Conservation (phyloP, 2,329 filamentous ascomycete genomes). For the Colletotrichum filicis region DNA sequence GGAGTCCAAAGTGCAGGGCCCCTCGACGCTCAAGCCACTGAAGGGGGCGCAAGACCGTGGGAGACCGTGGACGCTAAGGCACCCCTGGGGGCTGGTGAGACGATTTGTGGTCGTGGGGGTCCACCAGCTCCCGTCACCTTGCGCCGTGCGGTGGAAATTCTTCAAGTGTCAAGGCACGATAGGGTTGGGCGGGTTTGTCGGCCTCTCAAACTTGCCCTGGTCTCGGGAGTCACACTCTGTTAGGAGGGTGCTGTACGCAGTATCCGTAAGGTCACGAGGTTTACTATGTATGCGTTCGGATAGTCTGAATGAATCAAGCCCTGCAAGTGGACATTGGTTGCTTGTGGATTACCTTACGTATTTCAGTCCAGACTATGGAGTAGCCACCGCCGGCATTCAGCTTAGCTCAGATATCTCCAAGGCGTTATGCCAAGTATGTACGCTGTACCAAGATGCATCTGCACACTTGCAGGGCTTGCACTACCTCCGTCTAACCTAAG, state of each 20-base stretch:
- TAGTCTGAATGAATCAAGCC: not conserved
- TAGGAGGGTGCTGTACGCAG: too few relatives aligned
- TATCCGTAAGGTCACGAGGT: too few relatives aligned
- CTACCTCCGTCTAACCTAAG: slow-evolving; percentile 10
- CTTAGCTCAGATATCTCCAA: too few relatives aligned
- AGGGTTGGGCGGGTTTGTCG: slow-evolving; percentile 1
- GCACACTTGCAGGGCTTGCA: slow-evolving; percentile 6
- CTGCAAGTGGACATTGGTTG: too few relatives aligned
- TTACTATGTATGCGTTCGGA: not conserved
- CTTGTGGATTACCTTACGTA: too few relatives aligned
- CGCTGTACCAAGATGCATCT: not conserved
- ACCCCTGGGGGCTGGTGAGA: slow-evolving; percentile 17
- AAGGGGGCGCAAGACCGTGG: not conserved
- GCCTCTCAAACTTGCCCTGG: not conserved
- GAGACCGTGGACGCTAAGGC: slow-evolving; percentile 3
- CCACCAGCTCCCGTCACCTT: slow-evolving; percentile 11
- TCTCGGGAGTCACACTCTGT: not conserved
- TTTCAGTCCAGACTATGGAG: too few relatives aligned
- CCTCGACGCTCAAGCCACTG: slow-evolving; percentile 10
- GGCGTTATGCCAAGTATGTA: not conserved
- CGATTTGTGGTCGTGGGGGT: slow-evolving; percentile 12
- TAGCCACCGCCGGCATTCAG: too few relatives aligned
- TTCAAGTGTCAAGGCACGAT: not conserved
- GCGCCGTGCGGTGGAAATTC: slow-evolving; percentile 11
- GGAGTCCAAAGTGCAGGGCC: too few relatives aligned